phyloP scores from a whole-genome alignment of 2,329 filamentous ascomycete genomes.

The Fonsecaea erecta region DNA sequence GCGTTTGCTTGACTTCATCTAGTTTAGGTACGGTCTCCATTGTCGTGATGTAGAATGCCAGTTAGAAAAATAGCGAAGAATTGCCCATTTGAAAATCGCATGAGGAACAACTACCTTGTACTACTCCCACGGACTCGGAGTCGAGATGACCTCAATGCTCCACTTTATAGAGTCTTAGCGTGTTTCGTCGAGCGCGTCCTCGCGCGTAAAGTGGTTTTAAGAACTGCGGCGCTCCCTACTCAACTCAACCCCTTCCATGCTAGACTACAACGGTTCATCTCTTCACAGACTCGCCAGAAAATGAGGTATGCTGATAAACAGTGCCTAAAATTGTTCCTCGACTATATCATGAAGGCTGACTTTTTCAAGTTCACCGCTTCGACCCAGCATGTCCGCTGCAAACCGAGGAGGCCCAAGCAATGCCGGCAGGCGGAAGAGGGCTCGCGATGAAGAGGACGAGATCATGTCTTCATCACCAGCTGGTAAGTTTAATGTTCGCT shows the following conservation, averaged over 20 bases:
- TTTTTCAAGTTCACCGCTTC: constrained; percentile 73
- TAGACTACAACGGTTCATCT: neutral
- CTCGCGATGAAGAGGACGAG: constrained; percentile 68
- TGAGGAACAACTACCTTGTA: too few relatives aligned
- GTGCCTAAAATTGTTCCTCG: neutral
- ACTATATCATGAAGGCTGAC: constrained; percentile 3
- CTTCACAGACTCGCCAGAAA: neutral
- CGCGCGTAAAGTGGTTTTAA: constrained; percentile 20
- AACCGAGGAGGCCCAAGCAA: constrained; percentile 73
- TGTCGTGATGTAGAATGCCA: neutral
- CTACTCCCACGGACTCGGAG: neutral
- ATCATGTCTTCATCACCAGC: constrained; percentile 62
- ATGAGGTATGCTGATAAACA: constrained; percentile 26
- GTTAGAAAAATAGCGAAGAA: neutral
- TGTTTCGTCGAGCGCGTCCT: constrained; percentile 20
- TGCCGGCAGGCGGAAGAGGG: constrained; percentile 63
- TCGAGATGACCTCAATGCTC: neutral
- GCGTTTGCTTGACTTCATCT: constrained; percentile 44
- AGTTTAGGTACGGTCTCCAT: constrained; percentile 27
- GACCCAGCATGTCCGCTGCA: constrained; percentile 78
- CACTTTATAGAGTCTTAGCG: constrained; percentile 5
- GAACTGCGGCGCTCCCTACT: constrained; percentile 1
- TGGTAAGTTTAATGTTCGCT: constrained; percentile 42
- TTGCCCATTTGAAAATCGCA: neutral
- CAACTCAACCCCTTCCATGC: constrained; percentile 27